phyloP scores from a whole-genome alignment of 805 yeast genomes.

The Yarrowia phangngaensis region DNA sequence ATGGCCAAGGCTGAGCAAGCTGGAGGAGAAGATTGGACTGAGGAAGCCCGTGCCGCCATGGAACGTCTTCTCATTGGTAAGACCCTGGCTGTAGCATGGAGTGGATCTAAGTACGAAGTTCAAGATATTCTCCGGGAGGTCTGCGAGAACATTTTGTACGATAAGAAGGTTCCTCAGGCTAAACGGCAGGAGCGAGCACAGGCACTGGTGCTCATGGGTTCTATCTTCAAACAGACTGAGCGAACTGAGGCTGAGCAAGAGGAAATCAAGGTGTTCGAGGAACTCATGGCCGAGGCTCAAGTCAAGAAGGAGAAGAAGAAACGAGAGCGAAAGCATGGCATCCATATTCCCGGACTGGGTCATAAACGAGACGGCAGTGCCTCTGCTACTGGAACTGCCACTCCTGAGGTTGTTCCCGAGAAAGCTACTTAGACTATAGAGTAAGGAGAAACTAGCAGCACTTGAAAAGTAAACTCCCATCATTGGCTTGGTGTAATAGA shows the following conservation, averaged over 20 bases:
- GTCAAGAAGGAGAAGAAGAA: constrained; percentile 43
- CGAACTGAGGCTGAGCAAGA: constrained; percentile 87
- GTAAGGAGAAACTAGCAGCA: too few relatives aligned
- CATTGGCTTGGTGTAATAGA: too few relatives aligned
- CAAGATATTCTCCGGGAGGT: constrained; percentile 75
- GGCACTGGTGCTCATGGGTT: constrained; percentile 70
- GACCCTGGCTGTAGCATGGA: constrained; percentile 92
- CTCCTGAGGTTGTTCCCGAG: too few relatives aligned
- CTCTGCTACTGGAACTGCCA: too few relatives aligned
- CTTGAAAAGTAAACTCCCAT: too few relatives aligned
- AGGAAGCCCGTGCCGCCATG: constrained; percentile 66
- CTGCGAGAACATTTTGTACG: constrained; percentile 71
- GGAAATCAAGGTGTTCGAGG: constrained; percentile 86
- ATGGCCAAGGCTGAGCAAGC: constrained; percentile 69
- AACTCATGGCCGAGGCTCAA: constrained; percentile 81
- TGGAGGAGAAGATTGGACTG: constrained; percentile 50
- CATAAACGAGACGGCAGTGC: constrained; percentile 12
- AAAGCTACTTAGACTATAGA: too few relatives aligned
- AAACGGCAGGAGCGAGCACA: constrained; percentile 73
- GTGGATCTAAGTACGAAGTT: constrained; percentile 83
- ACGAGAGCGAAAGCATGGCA: constrained; percentile 15
- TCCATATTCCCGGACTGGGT: constrained; percentile 9
- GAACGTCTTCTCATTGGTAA: constrained; percentile 84
- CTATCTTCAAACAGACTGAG: constrained; percentile 58
- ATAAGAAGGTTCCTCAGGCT: constrained; percentile 55